Percentiles rank a stretch among this genome's conserved stretches.
These are phyloP conservation scores for Tuber calosporum DNA, from an alignment of 495 filamentous ascomycete species.

Conservation along the genomic window DNA sequence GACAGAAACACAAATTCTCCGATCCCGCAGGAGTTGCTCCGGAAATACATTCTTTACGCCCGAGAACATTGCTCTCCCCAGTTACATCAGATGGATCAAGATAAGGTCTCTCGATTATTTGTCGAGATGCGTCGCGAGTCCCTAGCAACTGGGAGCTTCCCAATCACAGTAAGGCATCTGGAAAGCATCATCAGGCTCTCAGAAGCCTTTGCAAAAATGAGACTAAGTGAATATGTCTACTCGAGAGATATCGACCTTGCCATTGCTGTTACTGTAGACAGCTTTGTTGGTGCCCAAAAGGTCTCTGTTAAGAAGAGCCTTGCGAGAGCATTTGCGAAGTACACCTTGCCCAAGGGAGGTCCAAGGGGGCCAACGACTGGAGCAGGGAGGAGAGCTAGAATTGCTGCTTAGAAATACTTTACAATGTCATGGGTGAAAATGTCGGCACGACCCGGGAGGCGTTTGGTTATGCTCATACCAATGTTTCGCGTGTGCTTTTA, in stretches of 20 bases:
- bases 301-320: slow-evolving; percentile 97
- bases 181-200: slow-evolving; percentile 95
- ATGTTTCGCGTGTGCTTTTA: not conserved
- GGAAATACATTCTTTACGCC: slow-evolving; percentile 97
- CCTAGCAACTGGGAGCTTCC: slow-evolving; percentile 88
- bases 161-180: slow-evolving; percentile 95
- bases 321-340: slow-evolving; percentile 95
- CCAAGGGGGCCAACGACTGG: slow-evolving; percentile 18
- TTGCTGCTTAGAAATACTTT: slow-evolving; percentile 18
- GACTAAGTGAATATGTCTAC: slow-evolving; percentile 85
- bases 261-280: slow-evolving; percentile 93
- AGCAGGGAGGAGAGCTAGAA: slow-evolving; percentile 16
- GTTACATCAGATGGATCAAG: slow-evolving; percentile 95
- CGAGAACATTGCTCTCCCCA: slow-evolving; percentile 85
- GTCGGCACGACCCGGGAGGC: not conserved
- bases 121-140: slow-evolving; percentile 93
- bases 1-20: slow-evolving; percentile 23
- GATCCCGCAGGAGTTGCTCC: slow-evolving; percentile 81
- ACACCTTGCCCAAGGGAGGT: slow-evolving; percentile 48
- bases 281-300: slow-evolving; percentile 94
- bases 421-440: not conserved
- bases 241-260: slow-evolving; percentile 88
- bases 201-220: slow-evolving; percentile 97
- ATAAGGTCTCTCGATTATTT: slow-evolving; percentile 90
- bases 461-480: not conserved